Conservation (phyloP, 352 stramenopile genomes). For the Phytophthora cryptogea region DNA sequence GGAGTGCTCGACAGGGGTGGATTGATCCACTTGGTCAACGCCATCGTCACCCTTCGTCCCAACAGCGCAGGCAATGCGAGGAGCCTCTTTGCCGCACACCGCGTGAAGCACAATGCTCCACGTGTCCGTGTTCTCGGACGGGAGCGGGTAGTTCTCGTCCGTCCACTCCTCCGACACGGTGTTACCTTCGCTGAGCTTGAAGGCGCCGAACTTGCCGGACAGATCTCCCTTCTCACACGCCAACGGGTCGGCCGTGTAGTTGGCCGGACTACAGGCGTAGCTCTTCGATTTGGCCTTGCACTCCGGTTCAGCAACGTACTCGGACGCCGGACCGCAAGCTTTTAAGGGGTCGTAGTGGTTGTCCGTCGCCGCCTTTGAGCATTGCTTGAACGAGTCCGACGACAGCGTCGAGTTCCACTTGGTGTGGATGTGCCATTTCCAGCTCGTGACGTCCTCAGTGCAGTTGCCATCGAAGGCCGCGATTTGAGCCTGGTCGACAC, state of each 20-base stretch:
- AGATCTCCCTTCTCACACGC: conserved; percentile 63
- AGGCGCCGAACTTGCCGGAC: conserved; percentile 58
- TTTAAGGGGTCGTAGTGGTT: conserved; percentile 61
- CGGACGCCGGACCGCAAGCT: conserved; percentile 52
- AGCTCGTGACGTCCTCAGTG: conserved; percentile 41
- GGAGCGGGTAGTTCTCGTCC: conserved; percentile 52
- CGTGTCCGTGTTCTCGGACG: conserved; percentile 41
- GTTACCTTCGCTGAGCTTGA: conserved; percentile 30
- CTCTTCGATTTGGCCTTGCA: conserved; percentile 35
- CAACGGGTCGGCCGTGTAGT: conserved; percentile 42
- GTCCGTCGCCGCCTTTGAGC: conserved; percentile 42
- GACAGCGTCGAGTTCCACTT: conserved; percentile 41
- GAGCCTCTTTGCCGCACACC: conserved; percentile 48
- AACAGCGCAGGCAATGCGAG: conserved; percentile 54
- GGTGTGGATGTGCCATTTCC: conserved; percentile 66
- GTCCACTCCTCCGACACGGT: conserved; percentile 38
- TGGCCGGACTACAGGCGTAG: conserved; percentile 49
- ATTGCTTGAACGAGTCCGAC: conserved; percentile 48
- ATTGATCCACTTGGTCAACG: conserved; percentile 18
- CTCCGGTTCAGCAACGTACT: conserved; percentile 37
- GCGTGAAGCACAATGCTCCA: conserved; percentile 76
- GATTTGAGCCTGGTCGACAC: conserved; percentile 30
- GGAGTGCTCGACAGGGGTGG: conserved; percentile 11
- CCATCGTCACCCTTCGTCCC: conserved; percentile 9
- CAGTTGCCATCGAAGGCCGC: conserved; percentile 42